Conservation (phyloP, 108 stramenopile species). For the Thalassiosira profunda region DNA sequence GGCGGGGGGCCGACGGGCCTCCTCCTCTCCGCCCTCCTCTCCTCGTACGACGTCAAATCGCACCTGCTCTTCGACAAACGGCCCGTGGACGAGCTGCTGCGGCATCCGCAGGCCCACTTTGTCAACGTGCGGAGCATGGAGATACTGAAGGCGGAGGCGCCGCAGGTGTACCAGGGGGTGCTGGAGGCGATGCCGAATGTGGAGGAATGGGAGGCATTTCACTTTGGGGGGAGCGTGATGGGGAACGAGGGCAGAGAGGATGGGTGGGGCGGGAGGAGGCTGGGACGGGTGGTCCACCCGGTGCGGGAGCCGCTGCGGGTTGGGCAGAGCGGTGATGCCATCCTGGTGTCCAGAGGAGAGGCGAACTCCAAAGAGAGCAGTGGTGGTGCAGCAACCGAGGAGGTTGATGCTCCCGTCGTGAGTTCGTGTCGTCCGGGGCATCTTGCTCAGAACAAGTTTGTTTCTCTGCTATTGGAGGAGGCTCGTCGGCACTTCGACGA, state of each 20-base stretch:
- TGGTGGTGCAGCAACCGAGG: constrained; percentile 7
- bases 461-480: constrained; percentile 57
- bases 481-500: constrained; percentile 15
- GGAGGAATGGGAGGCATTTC: constrained; percentile 72
- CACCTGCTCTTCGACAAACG: constrained; percentile 66
- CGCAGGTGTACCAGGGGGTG: constrained; percentile 50
- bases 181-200: constrained; percentile 64
- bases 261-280: constrained; percentile 10
- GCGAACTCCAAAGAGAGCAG: background rate
- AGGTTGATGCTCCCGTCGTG: constrained; percentile 2
- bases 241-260: background rate
- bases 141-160: constrained; percentile 59
- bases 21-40: constrained; percentile 68
- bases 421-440: constrained; percentile 49
- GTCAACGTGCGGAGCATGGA: constrained; percentile 95
- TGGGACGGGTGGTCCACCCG: constrained; percentile 80
- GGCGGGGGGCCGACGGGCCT: constrained; percentile 87
- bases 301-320: constrained; percentile 56
- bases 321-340: constrained; percentile 62
- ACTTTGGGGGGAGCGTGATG: constrained; percentile 69
- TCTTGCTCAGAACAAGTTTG: constrained; percentile 68
- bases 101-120: constrained; percentile 96
- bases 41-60: constrained; percentile 56
- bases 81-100: constrained; percentile 43
- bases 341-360: constrained; percentile 10